Evolutionary conservation across 768 basidiomycete genomes (phyloP), one percentile per base, ranked within the genome.

Genomic region (Crepidotus variabilis): DNA sequence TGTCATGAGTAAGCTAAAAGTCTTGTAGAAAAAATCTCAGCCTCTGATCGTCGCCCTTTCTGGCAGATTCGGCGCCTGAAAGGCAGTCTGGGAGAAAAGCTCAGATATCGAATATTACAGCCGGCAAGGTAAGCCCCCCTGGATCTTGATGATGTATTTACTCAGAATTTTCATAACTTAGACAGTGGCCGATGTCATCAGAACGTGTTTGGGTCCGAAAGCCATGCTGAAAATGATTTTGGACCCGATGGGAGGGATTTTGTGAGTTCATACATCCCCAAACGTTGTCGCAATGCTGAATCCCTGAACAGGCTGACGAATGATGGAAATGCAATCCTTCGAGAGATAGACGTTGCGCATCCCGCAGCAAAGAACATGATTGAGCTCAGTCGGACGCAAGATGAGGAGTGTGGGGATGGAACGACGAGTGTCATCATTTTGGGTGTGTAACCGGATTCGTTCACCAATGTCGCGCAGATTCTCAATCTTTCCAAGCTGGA

Each of bases 291-390:
- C 23, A 55, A 45, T 48, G n/a, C 51, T 36, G 3, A 22, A 49
- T 53, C 23, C 32, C 28, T 23, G n/a, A 22, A 8, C 61, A 97
- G 95, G 60, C 76, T 98, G 18, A 98, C 97, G 1, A 98, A 98
- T 71, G 96, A 99, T 66, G 96, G 97, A n/a, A 98, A 99, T 65
- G 95, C 97, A 1, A 98, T 99, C 60, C 77, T 98, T 39, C 88
- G 97, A 52, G 97, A 99, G 72, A 99, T 98, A 63, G 97, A 99
- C 63, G 97, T 99, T 28, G 94, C 95, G 1, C 97, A 99, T 65
- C 97, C 96, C 2, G 97, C 97, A 23, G 96, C 97, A 22, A 99
- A 98, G 78, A 97, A 95, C 63, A 98, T 99, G 96, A 97, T 99
- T 61, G 97, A 99, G 74, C 85, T 98, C 10, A 93, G 92, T 64